phyloP scores from a whole-genome alignment of 2,329 filamentous ascomycete genomes.

The Ascochyta clinopodiicola region DNA sequence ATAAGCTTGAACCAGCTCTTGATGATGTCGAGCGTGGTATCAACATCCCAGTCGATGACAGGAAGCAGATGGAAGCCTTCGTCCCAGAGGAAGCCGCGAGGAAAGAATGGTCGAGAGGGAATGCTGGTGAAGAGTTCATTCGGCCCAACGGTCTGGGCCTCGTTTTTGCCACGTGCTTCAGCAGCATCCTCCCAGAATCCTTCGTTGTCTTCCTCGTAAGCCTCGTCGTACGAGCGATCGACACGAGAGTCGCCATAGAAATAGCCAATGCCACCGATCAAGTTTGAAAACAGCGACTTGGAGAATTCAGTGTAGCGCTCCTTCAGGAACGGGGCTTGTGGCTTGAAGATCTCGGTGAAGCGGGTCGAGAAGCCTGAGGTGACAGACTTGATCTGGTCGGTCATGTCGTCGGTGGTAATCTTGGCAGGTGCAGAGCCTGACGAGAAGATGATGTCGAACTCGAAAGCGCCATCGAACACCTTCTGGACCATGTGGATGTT shows the following conservation, averaged over 20 bases:
- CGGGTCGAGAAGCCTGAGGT: slow-evolving; percentile 74
- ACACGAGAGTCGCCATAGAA: slow-evolving; percentile 89
- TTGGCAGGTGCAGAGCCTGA: slow-evolving; percentile 69
- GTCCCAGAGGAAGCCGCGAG: slow-evolving; percentile 95
- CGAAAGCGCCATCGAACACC: slow-evolving; percentile 86
- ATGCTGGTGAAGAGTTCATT: slow-evolving; percentile 90
- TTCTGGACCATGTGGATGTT: slow-evolving; percentile 92
- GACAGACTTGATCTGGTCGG: slow-evolving; percentile 69
- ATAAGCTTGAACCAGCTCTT: slow-evolving; percentile 96
- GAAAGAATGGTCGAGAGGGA: slow-evolving; percentile 94
- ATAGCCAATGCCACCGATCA: slow-evolving; percentile 92
- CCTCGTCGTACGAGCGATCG: slow-evolving; percentile 87
- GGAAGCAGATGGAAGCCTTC: slow-evolving; percentile 95
- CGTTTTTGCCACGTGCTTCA: slow-evolving; percentile 72
- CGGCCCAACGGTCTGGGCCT: slow-evolving; percentile 77
- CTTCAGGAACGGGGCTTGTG: slow-evolving; percentile 76
- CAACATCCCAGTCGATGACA: slow-evolving; percentile 91
- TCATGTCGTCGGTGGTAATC: slow-evolving; percentile 68
- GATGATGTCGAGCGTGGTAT: slow-evolving; percentile 81
- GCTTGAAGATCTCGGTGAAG: slow-evolving; percentile 75
- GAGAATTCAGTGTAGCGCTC: slow-evolving; percentile 79
- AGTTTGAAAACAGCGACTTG: slow-evolving; percentile 90
- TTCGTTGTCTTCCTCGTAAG: slow-evolving; percentile 94
- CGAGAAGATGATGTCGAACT: slow-evolving; percentile 90
- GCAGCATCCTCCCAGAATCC: slow-evolving; percentile 94